phyloP scores from a whole-genome alignment of 2,329 filamentous ascomycete genomes.

The Xylariaceae sp. region DNA sequence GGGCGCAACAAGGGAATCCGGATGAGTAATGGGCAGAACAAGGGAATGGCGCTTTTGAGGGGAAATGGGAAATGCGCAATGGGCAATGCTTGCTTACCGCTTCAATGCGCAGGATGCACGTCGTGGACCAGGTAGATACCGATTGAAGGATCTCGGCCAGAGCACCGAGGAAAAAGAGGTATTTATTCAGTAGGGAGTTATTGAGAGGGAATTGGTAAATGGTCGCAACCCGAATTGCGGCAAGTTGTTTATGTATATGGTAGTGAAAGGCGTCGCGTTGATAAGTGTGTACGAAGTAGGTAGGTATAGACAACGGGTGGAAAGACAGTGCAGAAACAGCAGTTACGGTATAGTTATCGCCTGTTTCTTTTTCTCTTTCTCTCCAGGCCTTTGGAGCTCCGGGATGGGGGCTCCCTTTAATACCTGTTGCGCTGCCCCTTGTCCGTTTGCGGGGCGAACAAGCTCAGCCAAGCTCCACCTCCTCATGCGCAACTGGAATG shows the following conservation, averaged over 20 bases:
- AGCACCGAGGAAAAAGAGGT: not conserved
- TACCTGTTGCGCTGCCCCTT: conserved; percentile 33
- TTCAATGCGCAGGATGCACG: not conserved
- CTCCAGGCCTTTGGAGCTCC: not conserved
- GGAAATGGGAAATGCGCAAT: not conserved
- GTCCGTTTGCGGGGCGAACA: conserved; percentile 30
- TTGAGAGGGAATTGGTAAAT: not conserved
- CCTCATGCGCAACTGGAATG: conserved; percentile 1
- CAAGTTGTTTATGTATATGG: no score
- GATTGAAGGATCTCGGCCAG: not conserved
- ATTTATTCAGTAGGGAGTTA: not conserved
- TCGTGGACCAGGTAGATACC: not conserved
- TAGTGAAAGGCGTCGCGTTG: not conserved
- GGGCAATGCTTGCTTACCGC: not conserved
- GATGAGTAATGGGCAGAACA: not conserved
- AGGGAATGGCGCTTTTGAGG: not conserved
- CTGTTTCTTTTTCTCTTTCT: conserved; percentile 1
- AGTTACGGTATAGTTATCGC: not conserved
- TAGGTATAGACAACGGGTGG: not conserved
- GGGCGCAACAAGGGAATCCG: not conserved
- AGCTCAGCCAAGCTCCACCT: conserved; percentile 7
- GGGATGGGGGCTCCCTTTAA: conserved; percentile 31
- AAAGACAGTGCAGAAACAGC: not conserved
- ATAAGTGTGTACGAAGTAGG: not conserved
- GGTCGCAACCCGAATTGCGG: no score